phyloP scores from a whole-genome alignment of 78 protist species.

The Neovahlkampfia damariscottae region DNA sequence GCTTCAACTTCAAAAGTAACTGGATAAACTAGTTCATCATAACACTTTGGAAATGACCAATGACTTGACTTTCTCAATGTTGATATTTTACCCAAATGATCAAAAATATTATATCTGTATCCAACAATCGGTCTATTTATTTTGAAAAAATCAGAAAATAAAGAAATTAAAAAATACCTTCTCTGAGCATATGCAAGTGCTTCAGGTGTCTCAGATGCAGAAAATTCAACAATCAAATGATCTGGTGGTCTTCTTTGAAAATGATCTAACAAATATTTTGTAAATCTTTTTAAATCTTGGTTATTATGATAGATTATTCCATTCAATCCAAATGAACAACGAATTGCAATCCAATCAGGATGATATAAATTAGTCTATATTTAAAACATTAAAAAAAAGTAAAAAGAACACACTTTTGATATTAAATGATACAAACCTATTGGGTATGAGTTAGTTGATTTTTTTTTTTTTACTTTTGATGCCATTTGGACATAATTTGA shows the following conservation, averaged over 20 bases:
- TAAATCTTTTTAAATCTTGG: background rate
- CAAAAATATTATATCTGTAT: conserved; percentile 19
- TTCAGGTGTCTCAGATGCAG: conserved; percentile 6
- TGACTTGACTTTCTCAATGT: background rate
- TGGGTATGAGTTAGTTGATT: too few species aligned
- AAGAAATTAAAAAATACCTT: too few species aligned
- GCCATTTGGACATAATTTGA: conserved; percentile 16
- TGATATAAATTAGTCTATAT: background rate
- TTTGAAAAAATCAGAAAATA: background rate
- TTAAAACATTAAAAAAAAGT: background rate
- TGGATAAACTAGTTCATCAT: background rate
- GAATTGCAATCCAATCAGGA: conserved; percentile 4
- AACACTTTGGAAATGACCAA: conserved; percentile 13
- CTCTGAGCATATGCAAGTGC: too few species aligned
- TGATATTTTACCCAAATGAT: conserved; percentile 13
- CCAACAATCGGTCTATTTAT: conserved; percentile 1
- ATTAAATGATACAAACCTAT: too few species aligned
- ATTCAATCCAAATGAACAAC: conserved; percentile 13
- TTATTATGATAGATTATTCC: conserved; percentile 13
- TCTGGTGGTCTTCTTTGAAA: conserved; percentile 24
- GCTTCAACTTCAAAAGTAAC: conserved; percentile 21
- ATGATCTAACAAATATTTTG: conserved; percentile 1
- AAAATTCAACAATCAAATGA: conserved; percentile 19
- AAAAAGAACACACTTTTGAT: too few species aligned
- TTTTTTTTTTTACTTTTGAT: background rate